These are phyloP conservation scores for Talaromyces islandicus DNA, from an alignment of 2,329 filamentous ascomycete species.

Conservation along the genomic window DNA sequence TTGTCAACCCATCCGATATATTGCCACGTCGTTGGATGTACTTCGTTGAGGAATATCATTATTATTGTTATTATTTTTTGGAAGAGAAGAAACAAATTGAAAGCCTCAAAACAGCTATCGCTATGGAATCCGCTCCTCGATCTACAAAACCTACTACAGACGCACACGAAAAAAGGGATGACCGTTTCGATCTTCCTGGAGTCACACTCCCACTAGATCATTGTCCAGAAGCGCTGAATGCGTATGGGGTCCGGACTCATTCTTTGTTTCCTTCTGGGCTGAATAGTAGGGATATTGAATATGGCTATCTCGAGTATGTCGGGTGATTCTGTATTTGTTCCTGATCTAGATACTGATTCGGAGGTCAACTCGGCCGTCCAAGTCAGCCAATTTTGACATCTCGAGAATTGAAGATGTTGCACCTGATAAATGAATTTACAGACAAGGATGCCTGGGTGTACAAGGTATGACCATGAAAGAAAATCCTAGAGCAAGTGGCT, in stretches of 20 bases:
- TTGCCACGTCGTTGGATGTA: neutral
- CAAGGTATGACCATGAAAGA: conserved; percentile 19
- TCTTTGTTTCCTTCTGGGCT: conserved; percentile 28
- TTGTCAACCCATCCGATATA: neutral
- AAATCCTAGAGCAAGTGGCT: neutral
- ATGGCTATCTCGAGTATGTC: conserved; percentile 23
- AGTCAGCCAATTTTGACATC: conserved; percentile 26
- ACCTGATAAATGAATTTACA: conserved; percentile 34
- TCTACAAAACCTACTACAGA: neutral
- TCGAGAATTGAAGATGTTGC: conserved; percentile 34
- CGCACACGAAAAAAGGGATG: conserved; percentile 10
- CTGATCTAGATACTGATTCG: neutral
- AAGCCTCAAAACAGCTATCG: neutral
- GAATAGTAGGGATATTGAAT: conserved; percentile 25
- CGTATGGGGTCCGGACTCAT: conserved; percentile 22
- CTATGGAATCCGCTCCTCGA: conserved; percentile 4
- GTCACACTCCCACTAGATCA: conserved; percentile 26
- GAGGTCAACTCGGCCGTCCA: neutral
- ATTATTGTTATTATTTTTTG: too few relatives aligned
- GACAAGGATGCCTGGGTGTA: conserved; percentile 36
- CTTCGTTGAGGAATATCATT: neutral
- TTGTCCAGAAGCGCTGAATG: conserved; percentile 17
- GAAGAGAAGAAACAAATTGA: neutral
- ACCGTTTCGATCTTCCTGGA: conserved; percentile 24
- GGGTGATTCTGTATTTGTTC: neutral